Evolutionary conservation across 2,329 filamentous ascomycete species (phyloP), one percentile per base, ranked within the genome.

Genomic region (Fusarium oligoseptatum): DNA sequence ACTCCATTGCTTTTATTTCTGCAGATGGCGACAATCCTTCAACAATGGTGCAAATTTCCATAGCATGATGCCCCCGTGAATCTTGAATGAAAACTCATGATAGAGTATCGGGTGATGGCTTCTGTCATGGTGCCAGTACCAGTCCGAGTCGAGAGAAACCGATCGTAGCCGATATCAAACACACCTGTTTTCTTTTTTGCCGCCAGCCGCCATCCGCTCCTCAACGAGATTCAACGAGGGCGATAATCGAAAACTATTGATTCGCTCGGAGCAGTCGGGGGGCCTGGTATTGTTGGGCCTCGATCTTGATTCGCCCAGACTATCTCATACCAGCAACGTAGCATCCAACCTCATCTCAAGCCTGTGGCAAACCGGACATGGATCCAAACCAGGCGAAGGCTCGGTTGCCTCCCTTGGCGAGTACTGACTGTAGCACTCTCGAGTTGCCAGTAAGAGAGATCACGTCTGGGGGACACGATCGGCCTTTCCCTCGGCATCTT

Each of bases 281-380:
- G 60, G 45, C 20, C 60, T 65, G 64, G 41, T 43, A 52, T 52
- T 41, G 52, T 52, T 50, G 32, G 63, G 41, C 36, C 17, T 68
- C 8, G 60, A 57, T 71, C 56, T 63, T 74, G 73, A 70, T 74
- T 74, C 68, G 74, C 60, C 36, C 56, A 70, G 60, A 29, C 41
- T 65, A 48, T 57, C 60, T 62, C 39, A 72, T 69, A 64, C 68
- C 74, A 75, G 73, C 68, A 76, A 76, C 74, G 74, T 76, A 76
- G 71, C 71, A 76, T 76, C 43, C 64, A 70, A 75, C 63, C 63
- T 75, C 66, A 76, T 63, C 48, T 66, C 62, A 48, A 66, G 68
- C 50, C 67, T 72, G 73, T 74, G 74, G 73, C 74, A 72, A 76
- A 76, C 66, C 73, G 74, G 74, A 68, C 72, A 68, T 75, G 57